phyloP scores from a whole-genome alignment of 129 eudicot species.

The Mikania micrantha region DNA sequence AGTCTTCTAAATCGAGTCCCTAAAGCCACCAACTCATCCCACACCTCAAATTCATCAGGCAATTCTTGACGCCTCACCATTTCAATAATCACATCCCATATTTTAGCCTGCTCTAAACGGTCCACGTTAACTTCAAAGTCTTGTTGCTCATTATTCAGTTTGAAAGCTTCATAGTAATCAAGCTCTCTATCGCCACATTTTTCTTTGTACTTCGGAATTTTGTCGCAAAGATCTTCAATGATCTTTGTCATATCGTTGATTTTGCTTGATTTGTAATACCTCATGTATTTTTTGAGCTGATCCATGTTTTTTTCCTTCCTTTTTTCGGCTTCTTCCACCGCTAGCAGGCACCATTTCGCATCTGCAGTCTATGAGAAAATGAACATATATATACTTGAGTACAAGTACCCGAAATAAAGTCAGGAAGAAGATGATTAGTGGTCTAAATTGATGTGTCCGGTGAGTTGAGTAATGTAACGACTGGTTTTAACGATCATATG shows the following conservation, averaged over 20 bases:
- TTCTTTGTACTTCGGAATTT: slow-evolving; percentile 25
- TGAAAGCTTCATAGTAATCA: slow-evolving; percentile 70
- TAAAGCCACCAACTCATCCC: slow-evolving; percentile 42
- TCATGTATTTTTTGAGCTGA: slow-evolving; percentile 4
- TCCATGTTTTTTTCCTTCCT: slow-evolving; percentile 40
- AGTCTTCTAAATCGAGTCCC: slow-evolving; percentile 55
- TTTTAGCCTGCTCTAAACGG: slow-evolving; percentile 63
- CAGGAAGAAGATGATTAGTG: neutral
- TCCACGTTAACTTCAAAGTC: slow-evolving; percentile 62
- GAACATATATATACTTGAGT: too few relatives aligned
- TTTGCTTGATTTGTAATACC: neutral
- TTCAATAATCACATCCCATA: slow-evolving; percentile 69
- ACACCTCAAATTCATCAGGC: slow-evolving; percentile 75
- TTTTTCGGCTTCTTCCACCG: slow-evolving; percentile 61
- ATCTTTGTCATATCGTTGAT: slow-evolving; percentile 3
- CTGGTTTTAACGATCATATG: too few relatives aligned
- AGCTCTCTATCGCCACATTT: slow-evolving; percentile 15
- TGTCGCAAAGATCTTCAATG: slow-evolving; percentile 1
- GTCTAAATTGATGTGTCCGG: neutral
- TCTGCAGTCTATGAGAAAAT: slow-evolving; percentile 38
- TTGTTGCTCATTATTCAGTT: slow-evolving; percentile 28
- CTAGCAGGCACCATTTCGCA: slow-evolving; percentile 62
- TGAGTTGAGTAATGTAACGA: neutral
- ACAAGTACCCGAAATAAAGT: too few relatives aligned
- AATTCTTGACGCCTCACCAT: slow-evolving; percentile 65